Percentiles rank a stretch among this genome's conserved stretches.
phyloP scores from a whole-genome alignment of 768 basidiomycete species.

The Tylopilus sp. region DNA sequence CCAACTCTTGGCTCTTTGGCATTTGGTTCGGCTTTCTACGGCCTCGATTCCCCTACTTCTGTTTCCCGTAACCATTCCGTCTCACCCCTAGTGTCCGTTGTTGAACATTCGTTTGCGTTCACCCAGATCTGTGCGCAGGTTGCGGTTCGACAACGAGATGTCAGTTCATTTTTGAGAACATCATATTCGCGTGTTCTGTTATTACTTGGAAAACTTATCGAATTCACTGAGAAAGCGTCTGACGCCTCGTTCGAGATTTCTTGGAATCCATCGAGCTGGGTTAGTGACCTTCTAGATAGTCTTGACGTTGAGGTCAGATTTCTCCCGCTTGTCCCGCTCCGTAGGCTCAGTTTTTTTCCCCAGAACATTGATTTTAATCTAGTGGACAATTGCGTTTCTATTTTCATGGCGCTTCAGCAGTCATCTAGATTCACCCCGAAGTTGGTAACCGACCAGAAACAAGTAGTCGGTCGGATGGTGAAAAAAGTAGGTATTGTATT shows the following conservation, averaged over 20 bases:
- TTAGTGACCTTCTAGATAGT: slow-evolving; percentile 47
- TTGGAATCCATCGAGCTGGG: slow-evolving; percentile 70
- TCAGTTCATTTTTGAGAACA: slow-evolving; percentile 40
- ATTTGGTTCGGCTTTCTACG: slow-evolving; percentile 65
- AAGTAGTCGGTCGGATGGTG: slow-evolving; percentile 57
- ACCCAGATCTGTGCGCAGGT: slow-evolving; percentile 43
- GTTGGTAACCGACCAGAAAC: slow-evolving; percentile 52
- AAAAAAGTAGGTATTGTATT: slow-evolving; percentile 36
- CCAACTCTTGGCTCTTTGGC: slow-evolving; percentile 41
- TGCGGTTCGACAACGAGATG: slow-evolving; percentile 32
- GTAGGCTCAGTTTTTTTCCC: slow-evolving; percentile 6
- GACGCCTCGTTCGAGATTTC: slow-evolving; percentile 31
- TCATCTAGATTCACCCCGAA: slow-evolving; percentile 48
- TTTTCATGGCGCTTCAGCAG: slow-evolving; percentile 54
- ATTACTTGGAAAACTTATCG: slow-evolving; percentile 49
- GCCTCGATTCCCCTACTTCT: slow-evolving; percentile 33
- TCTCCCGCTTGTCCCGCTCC: neutral
- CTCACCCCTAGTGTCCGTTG: slow-evolving; percentile 53
- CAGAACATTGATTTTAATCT: slow-evolving; percentile 53
- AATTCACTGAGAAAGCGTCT: slow-evolving; percentile 35
- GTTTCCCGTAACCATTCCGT: slow-evolving; percentile 25
- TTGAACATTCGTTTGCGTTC: slow-evolving; percentile 52
- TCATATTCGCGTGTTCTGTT: slow-evolving; percentile 50
- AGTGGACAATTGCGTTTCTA: slow-evolving; percentile 59
- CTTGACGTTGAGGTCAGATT: slow-evolving; percentile 54